These are phyloP conservation scores for Axilococcus clingmanii DNA, from an alignment of 139 green algal genomes.

Conservation along the genomic window DNA sequence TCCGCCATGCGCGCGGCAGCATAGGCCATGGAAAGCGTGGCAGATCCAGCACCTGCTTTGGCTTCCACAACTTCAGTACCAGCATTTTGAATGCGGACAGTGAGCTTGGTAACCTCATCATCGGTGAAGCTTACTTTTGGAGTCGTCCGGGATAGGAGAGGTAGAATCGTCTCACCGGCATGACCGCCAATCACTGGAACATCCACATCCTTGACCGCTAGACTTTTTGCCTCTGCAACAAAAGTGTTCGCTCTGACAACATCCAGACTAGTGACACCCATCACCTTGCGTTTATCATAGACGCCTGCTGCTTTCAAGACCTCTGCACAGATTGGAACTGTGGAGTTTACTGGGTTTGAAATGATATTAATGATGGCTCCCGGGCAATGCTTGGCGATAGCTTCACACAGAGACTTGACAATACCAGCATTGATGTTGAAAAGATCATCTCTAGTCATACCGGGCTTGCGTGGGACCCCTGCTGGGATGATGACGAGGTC, in stretches of 20 bases:
- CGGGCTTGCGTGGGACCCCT: slow-evolving; percentile 91
- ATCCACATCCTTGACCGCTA: slow-evolving; percentile 66
- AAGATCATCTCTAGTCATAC: slow-evolving; percentile 98
- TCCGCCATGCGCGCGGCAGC: slow-evolving; percentile 74
- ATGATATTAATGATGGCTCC: slow-evolving; percentile 63
- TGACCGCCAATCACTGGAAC: slow-evolving; percentile 96
- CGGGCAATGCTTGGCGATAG: slow-evolving; percentile 62
- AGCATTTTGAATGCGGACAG: slow-evolving; percentile 72
- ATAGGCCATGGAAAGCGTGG: slow-evolving; percentile 86
- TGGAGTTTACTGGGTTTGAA: slow-evolving; percentile 98
- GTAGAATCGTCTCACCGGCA: slow-evolving; percentile 95
- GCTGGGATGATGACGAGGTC: slow-evolving; percentile 95
- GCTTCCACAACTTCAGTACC: slow-evolving; percentile 86
- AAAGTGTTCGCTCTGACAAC: slow-evolving; percentile 77
- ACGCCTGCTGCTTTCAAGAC: slow-evolving; percentile 75
- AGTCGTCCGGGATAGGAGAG: slow-evolving; percentile 85
- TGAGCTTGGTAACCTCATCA: slow-evolving; percentile 75
- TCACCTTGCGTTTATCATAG: slow-evolving; percentile 52
- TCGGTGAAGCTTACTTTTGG: slow-evolving; percentile 72
- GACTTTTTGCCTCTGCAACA: slow-evolving; percentile 47
- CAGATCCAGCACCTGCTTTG: slow-evolving; percentile 72
- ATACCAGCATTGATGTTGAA: slow-evolving; percentile 99
- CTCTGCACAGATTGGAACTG: slow-evolving; percentile 93
- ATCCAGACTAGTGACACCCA: slow-evolving; percentile 75
- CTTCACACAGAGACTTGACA: slow-evolving; percentile 77